Conservation (phyloP, 2,329 filamentous ascomycete genomes). For the Colletotrichum godetiae region DNA sequence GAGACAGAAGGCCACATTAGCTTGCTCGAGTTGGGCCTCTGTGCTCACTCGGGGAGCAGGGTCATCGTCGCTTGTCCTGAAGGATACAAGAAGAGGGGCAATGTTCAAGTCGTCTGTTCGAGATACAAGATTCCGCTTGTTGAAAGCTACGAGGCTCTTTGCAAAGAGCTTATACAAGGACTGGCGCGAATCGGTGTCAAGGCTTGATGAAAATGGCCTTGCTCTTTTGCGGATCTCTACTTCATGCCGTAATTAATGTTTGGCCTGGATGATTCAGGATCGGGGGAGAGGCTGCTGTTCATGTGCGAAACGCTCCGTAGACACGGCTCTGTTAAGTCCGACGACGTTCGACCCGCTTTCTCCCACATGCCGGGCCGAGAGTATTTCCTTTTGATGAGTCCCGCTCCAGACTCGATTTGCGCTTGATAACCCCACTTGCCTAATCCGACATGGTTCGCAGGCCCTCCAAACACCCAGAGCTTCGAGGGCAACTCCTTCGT, state of each 20-base stretch:
- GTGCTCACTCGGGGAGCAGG: constrained; percentile 51
- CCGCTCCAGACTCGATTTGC: neutral
- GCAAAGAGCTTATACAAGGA: constrained; percentile 46
- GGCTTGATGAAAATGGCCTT: neutral
- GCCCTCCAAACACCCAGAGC: constrained; percentile 17
- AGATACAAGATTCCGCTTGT: constrained; percentile 58
- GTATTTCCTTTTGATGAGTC: neutral
- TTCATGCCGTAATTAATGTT: neutral
- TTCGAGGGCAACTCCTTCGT: constrained; percentile 17
- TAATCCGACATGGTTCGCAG: constrained; percentile 22
- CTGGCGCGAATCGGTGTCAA: constrained; percentile 34
- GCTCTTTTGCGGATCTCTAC: neutral
- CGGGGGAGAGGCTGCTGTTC: neutral
- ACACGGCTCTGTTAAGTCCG: neutral
- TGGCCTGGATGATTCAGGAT: constrained; percentile 32
- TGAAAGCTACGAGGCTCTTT: constrained; percentile 53
- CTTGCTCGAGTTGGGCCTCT: constrained; percentile 70
- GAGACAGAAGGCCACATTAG: constrained; percentile 66
- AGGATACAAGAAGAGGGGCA: constrained; percentile 68
- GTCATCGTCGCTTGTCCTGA: constrained; percentile 64
- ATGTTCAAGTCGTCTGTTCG: constrained; percentile 68
- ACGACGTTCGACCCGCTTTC: neutral
- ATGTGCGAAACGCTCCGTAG: neutral
- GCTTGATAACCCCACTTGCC: constrained; percentile 19
- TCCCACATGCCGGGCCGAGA: constrained; percentile 7